phyloP scores from a whole-genome alignment of 257 asterid genomes.

The Ocimum tenuiflorum region DNA sequence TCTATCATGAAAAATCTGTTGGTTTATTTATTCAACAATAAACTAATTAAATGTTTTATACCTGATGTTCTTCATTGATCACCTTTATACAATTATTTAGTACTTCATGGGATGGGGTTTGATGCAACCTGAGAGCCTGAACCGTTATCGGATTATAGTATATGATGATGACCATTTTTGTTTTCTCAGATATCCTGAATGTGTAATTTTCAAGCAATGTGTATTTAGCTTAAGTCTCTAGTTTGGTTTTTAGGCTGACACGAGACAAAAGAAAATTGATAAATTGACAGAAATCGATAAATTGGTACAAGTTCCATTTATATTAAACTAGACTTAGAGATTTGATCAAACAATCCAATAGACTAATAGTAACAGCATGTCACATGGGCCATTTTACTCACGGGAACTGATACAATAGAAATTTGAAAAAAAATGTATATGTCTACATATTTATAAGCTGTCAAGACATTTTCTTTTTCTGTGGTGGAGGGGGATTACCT shows the following conservation, averaged over 20 bases:
- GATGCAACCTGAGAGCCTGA: not conserved
- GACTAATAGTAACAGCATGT: not conserved
- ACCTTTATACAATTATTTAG: not conserved
- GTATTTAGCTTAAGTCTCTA: not conserved
- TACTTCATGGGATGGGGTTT: not conserved
- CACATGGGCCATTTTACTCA: not conserved
- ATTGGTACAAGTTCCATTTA: not conserved
- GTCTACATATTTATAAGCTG: not conserved
- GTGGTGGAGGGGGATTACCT: not conserved
- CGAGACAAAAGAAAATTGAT: not conserved
- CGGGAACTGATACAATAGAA: not conserved
- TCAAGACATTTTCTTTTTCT: not conserved
- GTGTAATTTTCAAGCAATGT: not conserved
- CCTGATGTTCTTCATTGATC: not conserved
- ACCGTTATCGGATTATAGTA: not conserved
- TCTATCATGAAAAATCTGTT: not conserved
- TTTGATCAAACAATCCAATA: not conserved
- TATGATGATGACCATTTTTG: not conserved
- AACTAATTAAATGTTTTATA: not conserved
- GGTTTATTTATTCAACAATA: not conserved
- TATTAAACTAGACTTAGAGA: not conserved
- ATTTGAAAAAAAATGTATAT: not conserved
- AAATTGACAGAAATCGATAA: not conserved
- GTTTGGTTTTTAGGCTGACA: not conserved
- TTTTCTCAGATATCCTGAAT: not conserved